Conservation (phyloP, 2,329 filamentous ascomycete genomes). For the Lasiodiplodia gonubiensis region DNA sequence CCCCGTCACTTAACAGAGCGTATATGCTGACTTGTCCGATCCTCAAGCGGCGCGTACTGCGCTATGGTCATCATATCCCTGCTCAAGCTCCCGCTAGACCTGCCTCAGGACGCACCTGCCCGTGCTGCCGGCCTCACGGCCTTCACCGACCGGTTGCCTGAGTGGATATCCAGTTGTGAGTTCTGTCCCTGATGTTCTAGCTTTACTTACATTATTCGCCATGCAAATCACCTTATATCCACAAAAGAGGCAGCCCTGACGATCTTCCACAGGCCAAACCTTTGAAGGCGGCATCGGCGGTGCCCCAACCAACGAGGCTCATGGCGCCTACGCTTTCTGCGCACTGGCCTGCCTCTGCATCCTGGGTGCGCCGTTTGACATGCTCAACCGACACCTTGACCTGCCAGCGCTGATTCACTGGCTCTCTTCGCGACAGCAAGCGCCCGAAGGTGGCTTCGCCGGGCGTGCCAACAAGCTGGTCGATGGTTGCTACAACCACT, state of each 20-base stretch:
- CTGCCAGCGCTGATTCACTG: slow-evolving; percentile 79
- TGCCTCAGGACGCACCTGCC: slow-evolving; percentile 75
- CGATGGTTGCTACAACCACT: slow-evolving; percentile 97
- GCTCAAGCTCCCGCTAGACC: slow-evolving; percentile 78
- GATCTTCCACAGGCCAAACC: slow-evolving; percentile 66
- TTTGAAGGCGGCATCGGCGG: slow-evolving; percentile 93
- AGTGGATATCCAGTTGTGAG: slow-evolving; percentile 78
- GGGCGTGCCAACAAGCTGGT: slow-evolving; percentile 97
- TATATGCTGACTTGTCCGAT: slow-evolving; percentile 30
- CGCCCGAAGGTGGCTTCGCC: slow-evolving; percentile 89
- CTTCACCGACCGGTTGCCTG: slow-evolving; percentile 74
- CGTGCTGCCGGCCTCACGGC: slow-evolving; percentile 68
- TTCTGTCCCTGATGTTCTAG: slow-evolving; percentile 47
- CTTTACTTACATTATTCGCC: slow-evolving; percentile 23
- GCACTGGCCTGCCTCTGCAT: slow-evolving; percentile 88
- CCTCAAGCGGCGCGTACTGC: slow-evolving; percentile 82
- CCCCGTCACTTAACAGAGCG: slow-evolving; percentile 15
- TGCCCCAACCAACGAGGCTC: slow-evolving; percentile 85
- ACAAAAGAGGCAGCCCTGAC: slow-evolving; percentile 7
- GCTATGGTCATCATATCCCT: slow-evolving; percentile 83
- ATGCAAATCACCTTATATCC: slow-evolving; percentile 16
- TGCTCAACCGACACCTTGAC: slow-evolving; percentile 69
- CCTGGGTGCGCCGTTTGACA: slow-evolving; percentile 76
- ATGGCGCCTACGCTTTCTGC: slow-evolving; percentile 96
- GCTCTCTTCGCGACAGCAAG: slow-evolving; percentile 87